A percentile compares a stretch with the other conserved stretches of the same genome.
Conservation (phyloP, 306 rosid species). For the Trifolium repens region DNA sequence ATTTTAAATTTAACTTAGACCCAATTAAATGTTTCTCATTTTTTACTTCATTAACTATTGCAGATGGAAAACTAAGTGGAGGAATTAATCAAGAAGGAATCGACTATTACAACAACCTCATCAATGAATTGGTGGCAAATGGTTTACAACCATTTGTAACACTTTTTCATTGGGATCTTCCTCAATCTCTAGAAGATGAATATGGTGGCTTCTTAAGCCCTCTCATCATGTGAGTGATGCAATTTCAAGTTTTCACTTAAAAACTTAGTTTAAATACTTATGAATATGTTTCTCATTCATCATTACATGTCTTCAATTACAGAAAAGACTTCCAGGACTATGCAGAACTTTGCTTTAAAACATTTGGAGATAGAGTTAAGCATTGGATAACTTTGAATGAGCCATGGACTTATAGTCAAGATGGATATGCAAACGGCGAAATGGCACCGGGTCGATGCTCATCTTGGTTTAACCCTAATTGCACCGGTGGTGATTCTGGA, state of each 20-base stretch:
- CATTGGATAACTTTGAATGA: conserved; percentile 73
- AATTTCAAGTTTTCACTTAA: background rate
- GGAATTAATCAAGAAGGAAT: conserved; percentile 64
- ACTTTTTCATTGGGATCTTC: conserved; percentile 71
- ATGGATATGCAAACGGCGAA: conserved; percentile 40
- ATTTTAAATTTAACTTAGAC: no score
- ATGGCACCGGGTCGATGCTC: conserved; percentile 58
- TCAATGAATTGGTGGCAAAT: conserved; percentile 53
- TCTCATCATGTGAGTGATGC: conserved; percentile 45
- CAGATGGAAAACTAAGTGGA: conserved; percentile 60
- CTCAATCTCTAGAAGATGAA: conserved; percentile 63
- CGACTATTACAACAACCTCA: conserved; percentile 61
- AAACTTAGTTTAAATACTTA: background rate
- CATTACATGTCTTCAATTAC: background rate
- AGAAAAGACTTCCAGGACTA: conserved; percentile 45
- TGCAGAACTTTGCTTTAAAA: conserved; percentile 61
- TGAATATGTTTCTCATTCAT: background rate
- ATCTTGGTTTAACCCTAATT: conserved; percentile 44
- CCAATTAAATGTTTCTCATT: background rate
- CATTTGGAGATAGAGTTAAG: conserved; percentile 67
- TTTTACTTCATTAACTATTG: background rate
- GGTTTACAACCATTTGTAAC: conserved; percentile 64
- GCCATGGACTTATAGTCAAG: conserved; percentile 38
- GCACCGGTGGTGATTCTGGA: conserved; percentile 53
- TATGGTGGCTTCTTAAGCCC: conserved; percentile 63